Conservation (phyloP, 345 rosid genomes). For the Heritiera littoralis region DNA sequence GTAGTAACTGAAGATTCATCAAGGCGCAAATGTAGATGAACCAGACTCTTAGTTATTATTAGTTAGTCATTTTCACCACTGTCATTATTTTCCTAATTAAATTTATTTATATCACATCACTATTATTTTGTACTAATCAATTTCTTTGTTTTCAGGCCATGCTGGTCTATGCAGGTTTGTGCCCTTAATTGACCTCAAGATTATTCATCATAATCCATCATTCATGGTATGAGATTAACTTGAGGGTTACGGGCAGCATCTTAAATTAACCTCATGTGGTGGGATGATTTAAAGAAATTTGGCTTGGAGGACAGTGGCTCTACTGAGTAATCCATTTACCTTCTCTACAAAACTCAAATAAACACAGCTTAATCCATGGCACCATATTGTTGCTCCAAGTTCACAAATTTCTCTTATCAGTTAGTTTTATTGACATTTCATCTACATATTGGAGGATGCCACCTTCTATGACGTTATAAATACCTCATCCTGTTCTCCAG, state of each 20-base stretch:
- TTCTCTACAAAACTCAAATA: not conserved
- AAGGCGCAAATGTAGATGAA: not conserved
- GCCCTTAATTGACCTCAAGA: not conserved
- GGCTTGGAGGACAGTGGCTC: not conserved
- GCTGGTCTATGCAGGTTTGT: slow-evolving; percentile 1
- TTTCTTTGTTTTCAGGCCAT: not conserved
- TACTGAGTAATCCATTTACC: not conserved
- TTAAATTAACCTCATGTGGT: not conserved
- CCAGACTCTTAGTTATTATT: not conserved
- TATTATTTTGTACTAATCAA: not conserved
- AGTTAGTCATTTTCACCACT: not conserved
- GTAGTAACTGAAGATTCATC: not conserved
- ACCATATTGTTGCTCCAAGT: not conserved
- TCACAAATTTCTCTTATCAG: not conserved
- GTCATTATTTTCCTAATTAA: not conserved
- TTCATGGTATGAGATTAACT: not conserved
- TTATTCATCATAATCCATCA: not conserved
- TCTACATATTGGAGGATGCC: not conserved
- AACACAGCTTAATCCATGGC: not conserved
- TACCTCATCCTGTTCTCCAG: not conserved
- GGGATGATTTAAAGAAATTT: not conserved
- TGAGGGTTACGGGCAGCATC: not conserved
- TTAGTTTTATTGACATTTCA: not conserved
- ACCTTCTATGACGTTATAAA: not conserved
- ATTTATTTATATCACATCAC: not conserved